These are phyloP conservation scores for Patellifolia procumbens DNA, from an alignment of 179 eudicot genomes.

Conservation along the genomic window DNA sequence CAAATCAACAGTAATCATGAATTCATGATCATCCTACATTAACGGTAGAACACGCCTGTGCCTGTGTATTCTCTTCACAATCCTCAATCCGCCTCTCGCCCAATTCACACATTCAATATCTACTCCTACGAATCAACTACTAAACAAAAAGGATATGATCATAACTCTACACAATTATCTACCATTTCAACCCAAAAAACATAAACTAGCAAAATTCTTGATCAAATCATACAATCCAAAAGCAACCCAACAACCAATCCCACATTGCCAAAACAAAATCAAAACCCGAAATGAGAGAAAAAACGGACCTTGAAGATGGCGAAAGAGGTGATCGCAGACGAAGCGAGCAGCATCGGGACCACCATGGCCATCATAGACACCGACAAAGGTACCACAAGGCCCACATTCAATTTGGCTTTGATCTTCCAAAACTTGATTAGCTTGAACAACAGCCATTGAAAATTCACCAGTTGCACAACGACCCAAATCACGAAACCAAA, in stretches of 20 bases:
- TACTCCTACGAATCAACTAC: not conserved
- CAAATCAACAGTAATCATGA: too few species aligned
- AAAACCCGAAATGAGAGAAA: not conserved
- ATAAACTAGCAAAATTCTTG: not conserved
- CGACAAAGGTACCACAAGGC: constrained; percentile 63
- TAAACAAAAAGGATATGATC: not conserved
- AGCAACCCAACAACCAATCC: not conserved
- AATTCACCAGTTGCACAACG: constrained; percentile 55
- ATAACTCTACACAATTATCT: not conserved
- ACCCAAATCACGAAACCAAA: constrained; percentile 55
- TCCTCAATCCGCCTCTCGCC: not conserved
- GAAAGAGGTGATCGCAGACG: constrained; percentile 63
- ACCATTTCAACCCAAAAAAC: constrained; percentile 1
- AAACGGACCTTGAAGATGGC: constrained; percentile 51
- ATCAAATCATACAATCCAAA: not conserved
- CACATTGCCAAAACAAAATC: not conserved
- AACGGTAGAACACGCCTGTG: not conserved
- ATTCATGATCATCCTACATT: not conserved
- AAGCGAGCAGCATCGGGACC: constrained; percentile 75
- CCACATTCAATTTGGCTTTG: constrained; percentile 75
- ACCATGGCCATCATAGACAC: constrained; percentile 85
- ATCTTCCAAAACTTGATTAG: constrained; percentile 74
- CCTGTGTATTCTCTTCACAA: not conserved
- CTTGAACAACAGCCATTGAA: constrained; percentile 82
- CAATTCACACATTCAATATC: not conserved